Evolutionary conservation across 208 protist genomes (phyloP).

Genomic region (Acanthamoeba sp.): DNA sequence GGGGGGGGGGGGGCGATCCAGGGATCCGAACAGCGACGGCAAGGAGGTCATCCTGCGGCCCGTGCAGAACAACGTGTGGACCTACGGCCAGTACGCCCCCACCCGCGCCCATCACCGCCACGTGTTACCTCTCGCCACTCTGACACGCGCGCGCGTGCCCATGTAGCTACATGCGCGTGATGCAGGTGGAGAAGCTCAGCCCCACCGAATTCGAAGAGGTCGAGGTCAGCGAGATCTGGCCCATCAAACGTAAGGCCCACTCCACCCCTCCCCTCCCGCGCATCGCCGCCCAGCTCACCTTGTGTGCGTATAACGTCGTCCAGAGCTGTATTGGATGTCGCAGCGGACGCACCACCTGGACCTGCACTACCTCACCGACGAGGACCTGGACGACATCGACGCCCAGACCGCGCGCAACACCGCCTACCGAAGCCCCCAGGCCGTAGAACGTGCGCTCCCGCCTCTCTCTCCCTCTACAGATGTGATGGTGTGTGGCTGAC

Average conservation of each 20-base stretch:
- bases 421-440: not conserved
- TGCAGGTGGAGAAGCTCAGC: slow-evolving; percentile 38
- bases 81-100: slow-evolving; percentile 41
- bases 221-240: slow-evolving; percentile 8
- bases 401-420: not conserved
- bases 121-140: too few species aligned
- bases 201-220: slow-evolving; percentile 42
- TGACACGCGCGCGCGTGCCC: not conserved
- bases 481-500: too few species aligned
- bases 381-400: slow-evolving; percentile 50
- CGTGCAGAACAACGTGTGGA: slow-evolving; percentile 59
- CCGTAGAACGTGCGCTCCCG: not conserved
- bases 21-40: not conserved
- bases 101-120: not conserved
- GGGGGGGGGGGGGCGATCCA: not conserved
- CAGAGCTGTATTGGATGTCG: slow-evolving; percentile 64
- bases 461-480: too few species aligned
- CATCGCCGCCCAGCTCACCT: not conserved
- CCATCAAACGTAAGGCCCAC: slow-evolving; percentile 8
- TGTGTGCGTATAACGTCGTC: not conserved
- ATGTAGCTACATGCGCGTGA: slow-evolving; percentile 12
- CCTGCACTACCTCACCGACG: slow-evolving; percentile 44
- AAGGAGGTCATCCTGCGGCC: slow-evolving; percentile 29
- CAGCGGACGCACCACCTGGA: slow-evolving; percentile 38
- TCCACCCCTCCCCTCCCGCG: not conserved